Conservation (phyloP, 148 eudicot species). For the Diospyros kaki region DNA sequence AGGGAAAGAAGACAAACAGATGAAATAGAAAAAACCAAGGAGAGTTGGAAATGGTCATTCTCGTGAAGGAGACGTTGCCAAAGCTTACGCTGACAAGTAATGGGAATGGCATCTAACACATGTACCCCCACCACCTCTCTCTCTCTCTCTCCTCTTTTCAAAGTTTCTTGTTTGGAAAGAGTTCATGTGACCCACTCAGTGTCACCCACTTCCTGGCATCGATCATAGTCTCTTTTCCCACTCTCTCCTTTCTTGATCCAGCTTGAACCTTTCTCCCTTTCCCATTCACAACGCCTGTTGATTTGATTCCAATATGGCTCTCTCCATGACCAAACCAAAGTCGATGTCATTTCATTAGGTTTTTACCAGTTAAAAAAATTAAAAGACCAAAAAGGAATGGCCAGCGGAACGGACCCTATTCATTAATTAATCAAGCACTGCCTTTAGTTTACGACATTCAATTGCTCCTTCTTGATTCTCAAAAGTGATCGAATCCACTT, state of each 20-base stretch:
- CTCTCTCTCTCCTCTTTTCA: neutral
- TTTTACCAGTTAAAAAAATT: no score
- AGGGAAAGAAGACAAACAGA: conserved; percentile 44
- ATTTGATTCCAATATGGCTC: neutral
- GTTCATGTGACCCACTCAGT: conserved; percentile 12
- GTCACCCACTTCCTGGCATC: conserved; percentile 22
- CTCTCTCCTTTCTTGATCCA: neutral
- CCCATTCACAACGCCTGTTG: neutral
- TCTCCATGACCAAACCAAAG: neutral
- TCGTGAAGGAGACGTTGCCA: conserved; percentile 42
- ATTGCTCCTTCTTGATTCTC: no score
- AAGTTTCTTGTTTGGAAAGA: neutral
- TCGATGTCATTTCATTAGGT: no score
- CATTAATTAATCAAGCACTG: no score
- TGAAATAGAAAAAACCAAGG: conserved; percentile 30
- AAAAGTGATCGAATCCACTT: no score
- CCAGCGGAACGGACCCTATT: no score
- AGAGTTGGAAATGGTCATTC: conserved; percentile 52
- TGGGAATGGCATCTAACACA: conserved; percentile 21
- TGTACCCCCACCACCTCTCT: conserved; percentile 13
- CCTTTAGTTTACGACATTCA: no score
- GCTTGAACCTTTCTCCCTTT: neutral
- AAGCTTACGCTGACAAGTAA: conserved; percentile 25
- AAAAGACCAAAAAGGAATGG: no score
- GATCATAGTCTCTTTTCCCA: neutral